Percentiles rank a stretch among this genome's conserved stretches.
These are phyloP conservation scores for Talaromyces liani DNA, from an alignment of 495 filamentous ascomycete genomes.

Conservation along the genomic window DNA sequence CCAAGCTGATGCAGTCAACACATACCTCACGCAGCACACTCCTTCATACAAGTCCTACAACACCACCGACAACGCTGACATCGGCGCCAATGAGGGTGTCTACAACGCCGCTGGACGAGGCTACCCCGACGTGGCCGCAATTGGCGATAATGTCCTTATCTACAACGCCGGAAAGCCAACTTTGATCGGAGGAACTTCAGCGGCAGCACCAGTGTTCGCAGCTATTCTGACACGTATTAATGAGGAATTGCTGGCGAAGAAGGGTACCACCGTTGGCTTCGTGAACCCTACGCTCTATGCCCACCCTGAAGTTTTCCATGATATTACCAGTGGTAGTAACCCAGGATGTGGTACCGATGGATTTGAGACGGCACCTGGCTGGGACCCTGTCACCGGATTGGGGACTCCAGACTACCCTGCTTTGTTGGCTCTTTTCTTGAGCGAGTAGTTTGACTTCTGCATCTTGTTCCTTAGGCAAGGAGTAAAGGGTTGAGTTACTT, in stretches of 20 bases:
- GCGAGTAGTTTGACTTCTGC: neutral
- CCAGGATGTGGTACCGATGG: constrained; percentile 49
- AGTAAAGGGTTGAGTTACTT: neutral
- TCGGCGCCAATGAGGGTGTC: constrained; percentile 40
- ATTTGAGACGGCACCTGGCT: constrained; percentile 45
- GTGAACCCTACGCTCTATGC: constrained; percentile 55
- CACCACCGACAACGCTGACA: constrained; percentile 27
- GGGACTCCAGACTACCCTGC: constrained; percentile 49
- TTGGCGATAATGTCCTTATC: constrained; percentile 48
- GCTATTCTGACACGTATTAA: constrained; percentile 54
- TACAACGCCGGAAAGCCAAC: constrained; percentile 30
- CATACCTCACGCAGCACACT: constrained; percentile 41
- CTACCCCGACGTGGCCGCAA: constrained; percentile 58
- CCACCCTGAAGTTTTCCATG: constrained; percentile 52
- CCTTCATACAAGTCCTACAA: constrained; percentile 36
- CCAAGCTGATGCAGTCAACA: constrained; percentile 44
- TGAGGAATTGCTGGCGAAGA: constrained; percentile 47
- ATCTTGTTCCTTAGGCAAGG: neutral
- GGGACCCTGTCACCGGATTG: constrained; percentile 60
- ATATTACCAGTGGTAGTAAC: constrained; percentile 54
- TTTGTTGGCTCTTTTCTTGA: constrained; percentile 40
- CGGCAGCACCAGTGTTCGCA: constrained; percentile 49
- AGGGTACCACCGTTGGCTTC: constrained; percentile 53
- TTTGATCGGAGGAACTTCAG: constrained; percentile 47
- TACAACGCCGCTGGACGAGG: constrained; percentile 55